Evolutionary conservation across 345 rosid species (phyloP).

Genomic region (Pugionium dolabratum): DNA sequence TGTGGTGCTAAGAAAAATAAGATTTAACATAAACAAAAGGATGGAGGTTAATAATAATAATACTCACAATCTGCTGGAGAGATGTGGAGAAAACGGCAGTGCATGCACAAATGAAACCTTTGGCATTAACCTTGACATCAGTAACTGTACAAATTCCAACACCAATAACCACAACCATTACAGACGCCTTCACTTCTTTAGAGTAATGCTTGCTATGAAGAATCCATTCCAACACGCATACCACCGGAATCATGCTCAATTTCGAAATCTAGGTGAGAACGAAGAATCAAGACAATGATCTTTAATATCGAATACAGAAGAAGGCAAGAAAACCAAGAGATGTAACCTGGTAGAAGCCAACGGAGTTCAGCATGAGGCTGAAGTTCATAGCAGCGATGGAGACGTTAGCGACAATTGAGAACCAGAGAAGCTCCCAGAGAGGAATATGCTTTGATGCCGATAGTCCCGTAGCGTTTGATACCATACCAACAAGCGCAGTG

Average conservation of each 20-base stretch:
- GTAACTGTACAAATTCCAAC: slow-evolving; percentile 95
- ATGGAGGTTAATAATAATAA: not conserved
- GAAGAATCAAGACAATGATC: slow-evolving; percentile 10
- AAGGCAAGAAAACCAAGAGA: not conserved
- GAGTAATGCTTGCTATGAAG: slow-evolving; percentile 79
- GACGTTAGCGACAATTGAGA: slow-evolving; percentile 76
- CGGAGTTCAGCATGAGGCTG: slow-evolving; percentile 95
- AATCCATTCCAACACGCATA: slow-evolving; percentile 93
- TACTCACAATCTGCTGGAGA: slow-evolving; percentile 92
- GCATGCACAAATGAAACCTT: slow-evolving; percentile 88
- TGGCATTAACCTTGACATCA: slow-evolving; percentile 90
- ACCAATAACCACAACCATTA: slow-evolving; percentile 81
- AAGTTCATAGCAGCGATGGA: slow-evolving; percentile 91
- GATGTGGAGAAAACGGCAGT: slow-evolving; percentile 84
- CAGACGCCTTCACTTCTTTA: slow-evolving; percentile 73
- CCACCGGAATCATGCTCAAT: slow-evolving; percentile 96
- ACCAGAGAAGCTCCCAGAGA: slow-evolving; percentile 97
- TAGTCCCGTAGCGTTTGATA: slow-evolving; percentile 84
- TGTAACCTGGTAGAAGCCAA: slow-evolving; percentile 92
- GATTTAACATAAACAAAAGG: slow-evolving; percentile 8
- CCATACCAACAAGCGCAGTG: slow-evolving; percentile 84
- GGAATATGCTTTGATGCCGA: slow-evolving; percentile 79
- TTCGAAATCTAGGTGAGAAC: slow-evolving; percentile 66
- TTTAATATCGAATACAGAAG: not conserved
- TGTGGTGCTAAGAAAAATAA: not conserved